These are phyloP conservation scores for Cucurbita moschata DNA, from an alignment of 306 rosid genomes.

Conservation along the genomic window DNA sequence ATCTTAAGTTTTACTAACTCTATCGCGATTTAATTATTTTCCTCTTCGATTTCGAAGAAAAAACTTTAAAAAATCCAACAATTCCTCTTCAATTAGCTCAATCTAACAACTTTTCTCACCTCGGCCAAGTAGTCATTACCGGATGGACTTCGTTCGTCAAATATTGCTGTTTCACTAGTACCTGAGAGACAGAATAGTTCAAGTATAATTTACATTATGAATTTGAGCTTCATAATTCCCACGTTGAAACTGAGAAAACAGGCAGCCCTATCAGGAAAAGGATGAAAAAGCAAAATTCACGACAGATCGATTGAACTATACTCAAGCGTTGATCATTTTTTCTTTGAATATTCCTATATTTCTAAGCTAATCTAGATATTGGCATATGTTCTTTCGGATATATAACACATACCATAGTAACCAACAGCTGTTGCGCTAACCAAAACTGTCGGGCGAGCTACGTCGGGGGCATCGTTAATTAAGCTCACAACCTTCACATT, in stretches of 20 bases:
- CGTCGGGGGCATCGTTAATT: conserved; percentile 62
- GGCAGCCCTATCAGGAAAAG: not conserved
- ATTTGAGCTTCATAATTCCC: not conserved
- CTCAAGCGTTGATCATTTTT: not conserved
- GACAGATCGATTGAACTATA: not conserved
- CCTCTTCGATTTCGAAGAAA: not conserved
- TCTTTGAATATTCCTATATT: not conserved
- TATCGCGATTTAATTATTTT: not conserved
- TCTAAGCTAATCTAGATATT: not conserved
- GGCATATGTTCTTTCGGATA: not conserved
- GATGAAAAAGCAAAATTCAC: not conserved
- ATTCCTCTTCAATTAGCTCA: not conserved
- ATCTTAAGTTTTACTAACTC: not conserved
- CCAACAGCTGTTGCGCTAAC: conserved; percentile 96
- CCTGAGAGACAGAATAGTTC: conserved; percentile 28
- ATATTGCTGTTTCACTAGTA: conserved; percentile 52
- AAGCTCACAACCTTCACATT: conserved; percentile 62
- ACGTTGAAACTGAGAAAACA: not conserved
- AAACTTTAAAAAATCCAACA: not conserved
- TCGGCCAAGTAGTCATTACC: conserved; percentile 91
- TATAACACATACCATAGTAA: conserved; percentile 62
- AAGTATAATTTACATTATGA: not conserved
- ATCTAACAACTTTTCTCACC: conserved; percentile 26
- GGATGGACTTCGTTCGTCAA: conserved; percentile 78
- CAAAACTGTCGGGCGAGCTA: conserved; percentile 58